phyloP scores from a whole-genome alignment of 768 basidiomycete genomes.

The Mycena latifolia region DNA sequence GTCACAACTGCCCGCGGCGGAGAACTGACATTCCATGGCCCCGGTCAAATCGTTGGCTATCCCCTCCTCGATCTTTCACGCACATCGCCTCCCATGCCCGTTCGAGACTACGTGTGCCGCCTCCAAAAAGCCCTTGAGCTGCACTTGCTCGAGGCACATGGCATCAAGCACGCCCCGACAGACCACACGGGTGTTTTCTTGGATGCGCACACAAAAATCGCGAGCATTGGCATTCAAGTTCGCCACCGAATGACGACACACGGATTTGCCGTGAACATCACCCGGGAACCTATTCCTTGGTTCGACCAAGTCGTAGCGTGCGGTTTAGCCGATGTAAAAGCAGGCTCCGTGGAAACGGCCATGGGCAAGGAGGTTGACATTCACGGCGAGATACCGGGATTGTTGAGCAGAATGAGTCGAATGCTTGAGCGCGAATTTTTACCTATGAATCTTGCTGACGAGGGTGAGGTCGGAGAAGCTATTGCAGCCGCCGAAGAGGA shows the following conservation, averaged over 20 bases:
- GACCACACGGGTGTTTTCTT: conserved; percentile 95
- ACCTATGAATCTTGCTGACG: conserved; percentile 54
- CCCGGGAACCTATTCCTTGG: conserved; percentile 84
- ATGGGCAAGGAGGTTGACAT: conserved; percentile 55
- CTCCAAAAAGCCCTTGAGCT: conserved; percentile 79
- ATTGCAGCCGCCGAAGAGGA: conserved; percentile 63
- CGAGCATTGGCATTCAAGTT: conserved; percentile 96
- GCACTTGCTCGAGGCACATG: conserved; percentile 73
- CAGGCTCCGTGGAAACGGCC: conserved; percentile 72
- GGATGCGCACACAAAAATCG: conserved; percentile 84
- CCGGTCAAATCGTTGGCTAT: conserved; percentile 97
- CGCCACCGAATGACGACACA: conserved; percentile 95
- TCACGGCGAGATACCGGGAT: conserved; percentile 62
- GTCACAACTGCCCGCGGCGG: conserved; percentile 87
- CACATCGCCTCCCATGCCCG: conserved; percentile 76
- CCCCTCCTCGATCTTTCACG: conserved; percentile 92
- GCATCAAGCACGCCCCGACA: conserved; percentile 67
- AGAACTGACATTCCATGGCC: conserved; percentile 96
- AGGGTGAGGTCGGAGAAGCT: conserved; percentile 61
- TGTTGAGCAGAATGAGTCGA: conserved; percentile 62
- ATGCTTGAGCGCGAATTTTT: conserved; percentile 63
- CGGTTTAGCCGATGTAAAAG: conserved; percentile 86
- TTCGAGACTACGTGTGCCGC: conserved; percentile 87
- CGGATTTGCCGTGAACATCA: conserved; percentile 94
- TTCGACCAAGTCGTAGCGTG: conserved; percentile 93